Evolutionary conservation across 78 protist genomes (phyloP), one percentile per base, ranked within the genome.

Genomic region (Polysphondylium violaceum): DNA sequence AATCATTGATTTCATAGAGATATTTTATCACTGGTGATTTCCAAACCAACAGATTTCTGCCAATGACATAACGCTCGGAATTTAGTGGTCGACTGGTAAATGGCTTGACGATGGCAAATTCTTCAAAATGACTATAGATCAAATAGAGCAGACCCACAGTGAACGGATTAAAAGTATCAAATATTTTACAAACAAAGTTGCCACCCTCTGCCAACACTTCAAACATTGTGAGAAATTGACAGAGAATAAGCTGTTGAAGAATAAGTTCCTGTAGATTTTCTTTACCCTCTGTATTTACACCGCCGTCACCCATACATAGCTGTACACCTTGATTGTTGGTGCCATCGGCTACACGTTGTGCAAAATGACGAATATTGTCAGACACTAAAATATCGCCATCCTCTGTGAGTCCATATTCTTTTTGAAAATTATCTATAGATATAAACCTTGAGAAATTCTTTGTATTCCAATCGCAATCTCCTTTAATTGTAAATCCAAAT

Each of bases 61-160:
- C 76, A 43, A 87, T 50, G 6, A 87, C 71, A 68, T 86, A 86
- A 58, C 98, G 76, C 85, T 98, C 99, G 9, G 96, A 92, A 88
- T 96, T 97, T 56, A 98, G 97, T 4, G 98, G 99, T 29, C 99
- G 93, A 43, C 96, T 76, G 7, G 97, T 88, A 68, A 56, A 53
- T 5, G 99, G 99, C 91, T 98, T 98, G 27, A 94, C 40, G 21
- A 97, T 78, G 21, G 87, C 14, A 41, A 96, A 75, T 36, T 19
- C 7, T 40, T 92, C 97, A 73, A 97, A 98, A 25, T 67, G 73
- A 14, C 11, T 41, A 71, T 31, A 83, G 21, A 96, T 16, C 8
- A 95, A 21, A 59, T 88, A 97, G 1, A 95, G 3, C 61, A 98
- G 47, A 9, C 95, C 93, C 7, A 92, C 88, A 9, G 96, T 92